Base-by-base conservation (phyloP, 371 early-diverging fungal genomes). In the Mucor circinelloides region DNA sequence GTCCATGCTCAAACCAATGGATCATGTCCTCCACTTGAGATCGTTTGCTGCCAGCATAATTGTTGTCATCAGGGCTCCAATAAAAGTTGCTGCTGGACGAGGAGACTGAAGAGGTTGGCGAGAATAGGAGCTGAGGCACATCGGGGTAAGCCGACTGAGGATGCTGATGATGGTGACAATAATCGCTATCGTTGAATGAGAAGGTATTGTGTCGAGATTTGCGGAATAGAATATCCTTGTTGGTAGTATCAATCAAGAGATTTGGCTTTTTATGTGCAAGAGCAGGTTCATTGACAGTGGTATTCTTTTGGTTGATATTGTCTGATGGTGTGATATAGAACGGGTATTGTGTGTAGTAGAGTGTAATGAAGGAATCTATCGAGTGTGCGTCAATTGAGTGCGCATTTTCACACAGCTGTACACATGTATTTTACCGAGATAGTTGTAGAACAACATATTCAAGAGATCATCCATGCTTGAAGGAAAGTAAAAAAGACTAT, bases 11-110 rank as follows among this genome's bases (percentile, higher is more conserved):
- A 30, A 71, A 71, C 17, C 58, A 21, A 30, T 66, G 8, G 10
- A 71, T 46, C 44, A 71, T 58, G 6, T 63, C 67, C n/a, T 52
- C 64, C 13, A 71, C 71, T 25, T 54, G 30, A 12, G 64, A 60
- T 7, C 32, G 17, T 17, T 52, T 60, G 23, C 15, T 55, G 7
- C 48, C 48, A 21, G 48, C 34, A 32, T 32, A 32, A 32, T 17
- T 27, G 23, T 40, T 27, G 34, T 60, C 56, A 28, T 54, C 55
- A 15, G 21, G 28, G n/a, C 56, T 61, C 56, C 60, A 67, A 27
- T 17, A 21, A 2, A 34, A 44, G 32, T 17, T 34, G n/a, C 56
- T 56, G 3, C 52, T 25, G 15, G 36, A 63, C 8, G 63, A 54
- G 34, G 63, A 63, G 15, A 50, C 50, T 12, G 63, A 63, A 2